Evolutionary conservation across 495 filamentous ascomycete genomes (phyloP), one percentile per base, ranked within the genome.

Genomic region (Penicillium steckii): DNA sequence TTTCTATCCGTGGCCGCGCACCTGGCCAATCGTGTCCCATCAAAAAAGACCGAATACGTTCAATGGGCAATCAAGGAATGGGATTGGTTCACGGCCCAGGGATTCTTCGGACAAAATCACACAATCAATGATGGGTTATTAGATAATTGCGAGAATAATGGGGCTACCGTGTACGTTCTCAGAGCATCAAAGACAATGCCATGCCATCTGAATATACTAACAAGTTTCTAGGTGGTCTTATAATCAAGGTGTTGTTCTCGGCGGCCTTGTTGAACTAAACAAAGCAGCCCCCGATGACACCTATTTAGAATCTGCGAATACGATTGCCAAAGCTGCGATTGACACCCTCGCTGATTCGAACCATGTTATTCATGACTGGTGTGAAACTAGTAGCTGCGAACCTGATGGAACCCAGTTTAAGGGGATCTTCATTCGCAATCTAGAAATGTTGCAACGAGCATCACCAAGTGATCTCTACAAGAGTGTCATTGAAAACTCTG

Each of bases 241-340:
- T 72, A 93, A 91, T 70, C 88, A 93, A 68, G 88, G 88, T 30
- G 86, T 90, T 23, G 73, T 91, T 29, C 76, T 91, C 10, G 88
- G 88, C 12, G 89, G 77, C 0, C 76, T 91, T 1, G 82, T 86
- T 38, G 87, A 91, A 67, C 72, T 91, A 44, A 66, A 75, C 62
- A 71, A 65, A 50, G 84, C 82, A 1, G 74, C 76, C 1, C 72
- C 76, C 0, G 76, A 87, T 57, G 12, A 51, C 10, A 68, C 73
- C n/a, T 77, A 80, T 21, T 67, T 90, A 9, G 55, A 59, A 18
- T 66, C 76, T 1, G 88, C 88, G n/a, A 68, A 73, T 23, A 61
- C 57, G 23, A 89, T 91, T 46, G 88, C 86, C n/a, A 72, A 73
- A 17, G 85, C 82, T 3, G 83, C 84, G 6, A 80, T 91, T 43